A percentile compares a stretch with the other conserved stretches of the same genome.
phyloP scores from a whole-genome alignment of 2,329 filamentous ascomycete species.

The Scolecobasidium constrictum region DNA sequence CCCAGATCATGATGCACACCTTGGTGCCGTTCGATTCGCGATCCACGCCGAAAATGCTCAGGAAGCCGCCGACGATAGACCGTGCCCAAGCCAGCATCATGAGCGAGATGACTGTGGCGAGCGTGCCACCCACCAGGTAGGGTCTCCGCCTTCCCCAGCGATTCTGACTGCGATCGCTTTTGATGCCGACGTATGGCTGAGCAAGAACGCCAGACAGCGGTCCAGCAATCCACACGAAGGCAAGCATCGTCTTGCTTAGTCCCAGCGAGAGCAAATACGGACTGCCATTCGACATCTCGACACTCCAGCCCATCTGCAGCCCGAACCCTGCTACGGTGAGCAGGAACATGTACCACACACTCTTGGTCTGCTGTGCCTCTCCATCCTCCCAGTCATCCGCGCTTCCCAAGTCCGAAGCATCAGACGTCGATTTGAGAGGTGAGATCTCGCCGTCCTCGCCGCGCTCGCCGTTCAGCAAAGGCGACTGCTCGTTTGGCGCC shows the following conservation, averaged over 20 bases:
- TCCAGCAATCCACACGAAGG: constrained; percentile 45
- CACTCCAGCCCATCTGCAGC: constrained; percentile 91
- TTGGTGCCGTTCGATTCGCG: constrained; percentile 54
- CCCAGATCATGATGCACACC: constrained; percentile 59
- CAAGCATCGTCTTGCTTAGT: constrained; percentile 39
- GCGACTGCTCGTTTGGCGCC: constrained; percentile 23
- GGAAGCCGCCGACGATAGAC: constrained; percentile 50
- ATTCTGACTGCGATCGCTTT: constrained; percentile 39
- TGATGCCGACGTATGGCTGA: constrained; percentile 43
- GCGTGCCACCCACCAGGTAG: constrained; percentile 40
- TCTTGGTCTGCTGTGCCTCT: constrained; percentile 58
- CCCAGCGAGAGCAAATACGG: constrained; percentile 43
- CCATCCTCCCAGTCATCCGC: constrained; percentile 31
- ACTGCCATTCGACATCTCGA: constrained; percentile 88
- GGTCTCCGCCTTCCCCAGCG: constrained; percentile 40
- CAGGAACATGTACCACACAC: constrained; percentile 73
- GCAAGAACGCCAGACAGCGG: constrained; percentile 42
- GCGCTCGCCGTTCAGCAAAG: constrained; percentile 21
- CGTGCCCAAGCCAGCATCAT: constrained; percentile 39
- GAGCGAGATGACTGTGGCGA: constrained; percentile 38
- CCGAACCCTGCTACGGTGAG: constrained; percentile 79
- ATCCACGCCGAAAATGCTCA: constrained; percentile 61
- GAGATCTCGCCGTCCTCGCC: constrained; percentile 20
- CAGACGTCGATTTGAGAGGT: constrained; percentile 12
- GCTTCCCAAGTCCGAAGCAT: not conserved